Evolutionary conservation across 2,329 filamentous ascomycete genomes (phyloP).

Genomic region (Neoascochyta sp.): DNA sequence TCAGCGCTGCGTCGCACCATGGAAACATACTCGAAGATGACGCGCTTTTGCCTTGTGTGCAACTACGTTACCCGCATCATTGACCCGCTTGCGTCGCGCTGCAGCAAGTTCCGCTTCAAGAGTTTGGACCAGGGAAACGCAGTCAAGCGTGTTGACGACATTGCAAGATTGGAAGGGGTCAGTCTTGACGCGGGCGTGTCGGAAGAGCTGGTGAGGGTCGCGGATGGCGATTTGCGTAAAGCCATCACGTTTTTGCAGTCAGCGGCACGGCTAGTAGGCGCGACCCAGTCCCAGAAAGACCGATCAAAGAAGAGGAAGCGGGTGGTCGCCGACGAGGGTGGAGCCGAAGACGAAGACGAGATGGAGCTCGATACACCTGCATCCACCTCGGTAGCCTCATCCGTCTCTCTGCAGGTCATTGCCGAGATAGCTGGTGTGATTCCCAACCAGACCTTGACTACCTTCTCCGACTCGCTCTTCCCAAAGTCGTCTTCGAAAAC

Average conservation of each 20-base stretch:
- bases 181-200: conserved; percentile 72
- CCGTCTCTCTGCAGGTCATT: conserved; percentile 67
- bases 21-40: conserved; percentile 97
- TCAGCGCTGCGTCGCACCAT: conserved; percentile 89
- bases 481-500: conserved; percentile 50
- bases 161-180: conserved; percentile 76
- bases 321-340: conserved; percentile 47
- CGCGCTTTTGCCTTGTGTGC: conserved; percentile 93
- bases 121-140: conserved; percentile 85
- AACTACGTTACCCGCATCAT: conserved; percentile 99
- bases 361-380: conserved; percentile 44
- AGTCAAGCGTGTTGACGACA: conserved; percentile 71
- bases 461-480: conserved; percentile 70
- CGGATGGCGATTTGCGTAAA: conserved; percentile 91
- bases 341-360: conserved; percentile 52
- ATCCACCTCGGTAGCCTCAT: conserved; percentile 8
- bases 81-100: conserved; percentile 87
- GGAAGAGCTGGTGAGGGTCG: conserved; percentile 78
- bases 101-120: conserved; percentile 98
- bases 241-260: conserved; percentile 96
- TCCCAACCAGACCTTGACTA: conserved; percentile 67
- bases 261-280: conserved; percentile 81
- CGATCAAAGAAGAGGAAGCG: conserved; percentile 44
- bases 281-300: conserved; percentile 35
- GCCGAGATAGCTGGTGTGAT: conserved; percentile 97